These are phyloP conservation scores for Cladophialophora chaetospira DNA, from an alignment of 2,329 filamentous ascomycete genomes.

Conservation along the genomic window DNA sequence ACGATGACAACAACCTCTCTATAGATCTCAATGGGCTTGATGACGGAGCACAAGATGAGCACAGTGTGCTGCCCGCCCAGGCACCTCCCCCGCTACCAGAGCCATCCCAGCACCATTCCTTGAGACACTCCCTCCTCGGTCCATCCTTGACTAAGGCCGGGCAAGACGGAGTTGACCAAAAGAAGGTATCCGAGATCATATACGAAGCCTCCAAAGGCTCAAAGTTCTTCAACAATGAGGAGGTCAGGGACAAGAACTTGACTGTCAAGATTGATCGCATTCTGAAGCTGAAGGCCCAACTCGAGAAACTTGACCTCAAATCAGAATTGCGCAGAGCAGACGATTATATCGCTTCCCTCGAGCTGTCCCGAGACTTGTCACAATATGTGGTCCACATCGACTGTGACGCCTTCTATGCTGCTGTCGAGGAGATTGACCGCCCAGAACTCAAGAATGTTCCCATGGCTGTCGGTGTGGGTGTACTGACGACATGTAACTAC, in stretches of 20 bases:
- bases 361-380: slow-evolving; percentile 74
- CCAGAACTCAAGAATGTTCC: slow-evolving; percentile 84
- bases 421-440: slow-evolving; percentile 81
- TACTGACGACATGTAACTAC: slow-evolving; percentile 79
- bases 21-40: slow-evolving; percentile 2
- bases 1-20: slow-evolving; percentile 7
- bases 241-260: slow-evolving; percentile 75
- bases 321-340: slow-evolving; percentile 76
- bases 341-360: slow-evolving; percentile 76
- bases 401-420: slow-evolving; percentile 96
- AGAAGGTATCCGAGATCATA: slow-evolving; percentile 92
- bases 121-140: slow-evolving; percentile 88
- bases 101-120: slow-evolving; percentile 56
- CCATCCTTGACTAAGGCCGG: slow-evolving; percentile 92
- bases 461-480: slow-evolving; percentile 82
- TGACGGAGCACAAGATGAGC: not conserved
- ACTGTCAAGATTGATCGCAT: slow-evolving; percentile 85
- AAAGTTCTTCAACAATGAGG: slow-evolving; percentile 93
- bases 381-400: slow-evolving; percentile 90
- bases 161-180: slow-evolving; percentile 89
- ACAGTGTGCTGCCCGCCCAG: not conserved
- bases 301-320: slow-evolving; percentile 75
- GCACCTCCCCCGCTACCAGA: slow-evolving; percentile 11
- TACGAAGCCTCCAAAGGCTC: slow-evolving; percentile 96
- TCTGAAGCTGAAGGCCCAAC: slow-evolving; percentile 69